A percentile compares a stretch with the other conserved stretches of the same genome.
Conservation (phyloP, 2,329 filamentous ascomycete genomes). For the Curvularia sp. region DNA sequence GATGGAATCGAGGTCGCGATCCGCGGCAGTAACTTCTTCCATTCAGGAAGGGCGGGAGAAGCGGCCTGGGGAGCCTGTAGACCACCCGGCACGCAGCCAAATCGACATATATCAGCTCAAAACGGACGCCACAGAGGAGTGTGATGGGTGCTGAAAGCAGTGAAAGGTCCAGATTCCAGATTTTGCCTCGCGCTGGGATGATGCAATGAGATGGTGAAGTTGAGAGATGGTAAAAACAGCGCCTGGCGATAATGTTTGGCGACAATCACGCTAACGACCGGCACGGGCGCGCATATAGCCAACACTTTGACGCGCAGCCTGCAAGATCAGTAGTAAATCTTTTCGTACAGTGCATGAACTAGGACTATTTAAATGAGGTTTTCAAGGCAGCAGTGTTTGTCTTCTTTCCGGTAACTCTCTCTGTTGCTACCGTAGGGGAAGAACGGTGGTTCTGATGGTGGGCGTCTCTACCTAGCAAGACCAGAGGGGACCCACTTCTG, state of each 20-base stretch:
- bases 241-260: conserved; percentile 19
- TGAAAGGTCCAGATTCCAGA: conserved; percentile 42
- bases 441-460: conserved; percentile 7
- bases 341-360: background rate
- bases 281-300: conserved; percentile 15
- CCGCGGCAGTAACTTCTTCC: conserved; percentile 42
- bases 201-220: conserved; percentile 42
- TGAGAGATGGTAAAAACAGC: conserved; percentile 26
- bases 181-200: conserved; percentile 36
- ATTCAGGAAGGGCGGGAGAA: conserved; percentile 38
- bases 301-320: conserved; percentile 10
- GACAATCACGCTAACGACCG: conserved; percentile 23
- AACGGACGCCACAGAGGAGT: conserved; percentile 33
- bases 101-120: conserved; percentile 38
- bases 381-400: conserved; percentile 4
- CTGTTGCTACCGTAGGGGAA: conserved; percentile 16
- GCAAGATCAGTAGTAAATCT: background rate
- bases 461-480: conserved; percentile 9
- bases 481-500: conserved; percentile 12
- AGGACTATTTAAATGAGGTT: background rate
- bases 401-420: background rate
- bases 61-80: conserved; percentile 39
- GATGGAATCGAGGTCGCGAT: conserved; percentile 41
- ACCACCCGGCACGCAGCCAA: conserved; percentile 44
- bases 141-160: conserved; percentile 20